Evolutionary conservation across 108 stramenopile genomes (phyloP), one percentile per base, ranked within the genome.

Genomic region (Mayamaea pseudoterrestris): DNA sequence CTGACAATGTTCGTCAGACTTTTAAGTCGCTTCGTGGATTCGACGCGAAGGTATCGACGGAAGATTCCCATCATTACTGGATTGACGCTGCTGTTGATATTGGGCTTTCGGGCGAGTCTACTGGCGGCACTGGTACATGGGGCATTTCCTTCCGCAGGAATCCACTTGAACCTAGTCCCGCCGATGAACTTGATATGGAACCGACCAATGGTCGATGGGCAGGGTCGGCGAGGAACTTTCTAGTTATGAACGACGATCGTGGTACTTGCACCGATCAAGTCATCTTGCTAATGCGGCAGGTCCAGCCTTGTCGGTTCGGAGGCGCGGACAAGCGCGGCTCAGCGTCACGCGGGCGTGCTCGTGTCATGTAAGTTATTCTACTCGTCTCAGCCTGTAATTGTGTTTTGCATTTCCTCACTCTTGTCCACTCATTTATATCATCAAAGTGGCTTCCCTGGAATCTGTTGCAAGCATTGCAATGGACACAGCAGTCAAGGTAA

Each of bases 251-350:
- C 7, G 67, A 69, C 18, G 82, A 90, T 53, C 47, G 72, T 2
- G 67, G 62, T 1, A 23, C 50, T 14, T 79, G 76, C 40, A 90
- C 87, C 2, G 87, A 90, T 47, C 70, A 78, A 39, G 73, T 76
- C n/a, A 30, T 71, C 29, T 59, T 90, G 0, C 45, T 90, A 50
- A 52, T 90, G 39, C 69, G 78, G 18, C 82, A 90, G 55, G 72
- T 90, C 13, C 58, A 66, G 21, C 78, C 72, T 1, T 90, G 87
- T 57, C 65, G 73, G n/a, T 90, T 90, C 48, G 46, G 79, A 24
- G 61, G 53, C 43, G 71, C 63, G 22, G 87, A 90, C 58, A n/a
- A n/a, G n/a, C 74, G 77, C 23, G 71, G 79, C 16, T 75, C 70
- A 14, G 82, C 74, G 0, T 63, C 75, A n/a, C n/a, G n/a, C n/a